Evolutionary conservation across 768 basidiomycete genomes (phyloP), one percentile per base, ranked within the genome.

Genomic region (Pisolithus microcarpus): DNA sequence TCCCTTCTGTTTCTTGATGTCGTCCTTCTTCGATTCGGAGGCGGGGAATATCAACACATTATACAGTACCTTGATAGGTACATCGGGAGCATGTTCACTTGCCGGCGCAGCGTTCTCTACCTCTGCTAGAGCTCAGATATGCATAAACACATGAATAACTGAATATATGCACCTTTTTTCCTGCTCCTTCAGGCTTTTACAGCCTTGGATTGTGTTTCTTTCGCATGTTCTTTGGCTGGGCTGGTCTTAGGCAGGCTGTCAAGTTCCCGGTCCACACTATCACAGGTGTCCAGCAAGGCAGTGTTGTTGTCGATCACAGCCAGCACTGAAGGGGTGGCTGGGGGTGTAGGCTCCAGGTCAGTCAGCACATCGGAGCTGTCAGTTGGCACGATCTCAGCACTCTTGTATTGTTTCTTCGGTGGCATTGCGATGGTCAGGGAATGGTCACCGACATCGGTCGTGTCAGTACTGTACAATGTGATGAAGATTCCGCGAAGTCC

Each of bases 101-200:
- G 34, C 48, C n/a, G n/a, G n/a, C 23, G 21, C 21, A 23, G 48
- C 48, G 16, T 38, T 49, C 36, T 36, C 30, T 38, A 21, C 38
- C 26, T 49, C 21, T 47, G 23, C 31, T 26, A 47, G 21, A 16
- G 28, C 23, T 4, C 38, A 13, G 38, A 38, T 15, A 3, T 9
- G 15, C 28, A 34, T 15, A 38, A 11, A 38, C 23, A 21, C 6
- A 16, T 40, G 18, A 38, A 37, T 38, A 49, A 18, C 30, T 26
- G 38, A 5, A 49, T 49, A 49, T 49, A 49, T 49, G 48, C 48
- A 40, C 48, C 36, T 49, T 49, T 49, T 28, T 49, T 49, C 26
- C 28, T 30, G 28, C 28, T 30, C 28, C 28, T 30, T 30, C 28
- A 7, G 28, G 28, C 28, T 30, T 30, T 30, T 30, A 30, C 28